Evolutionary conservation across 306 rosid species (phyloP).

Genomic region (Pterocarpus macrocarpus): DNA sequence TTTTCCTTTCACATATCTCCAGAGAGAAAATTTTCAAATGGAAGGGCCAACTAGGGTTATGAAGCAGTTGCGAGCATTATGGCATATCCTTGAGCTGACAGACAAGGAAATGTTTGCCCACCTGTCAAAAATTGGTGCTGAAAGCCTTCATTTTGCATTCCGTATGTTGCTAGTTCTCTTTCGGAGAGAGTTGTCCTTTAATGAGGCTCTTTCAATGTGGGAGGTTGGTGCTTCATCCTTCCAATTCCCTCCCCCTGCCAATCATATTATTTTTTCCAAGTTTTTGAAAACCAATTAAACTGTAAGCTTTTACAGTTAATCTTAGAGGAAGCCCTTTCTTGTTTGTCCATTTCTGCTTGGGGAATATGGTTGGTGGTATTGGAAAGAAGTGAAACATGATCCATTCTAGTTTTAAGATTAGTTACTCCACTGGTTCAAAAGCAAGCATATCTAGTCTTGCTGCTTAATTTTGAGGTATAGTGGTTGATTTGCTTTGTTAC

Average conservation of each 20-base stretch:
- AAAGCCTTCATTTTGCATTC: constrained; percentile 96
- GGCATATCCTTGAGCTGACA: constrained; percentile 84
- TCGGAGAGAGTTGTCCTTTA: constrained; percentile 88
- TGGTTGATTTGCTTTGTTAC: constrained; percentile 12
- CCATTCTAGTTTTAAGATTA: constrained; percentile 24
- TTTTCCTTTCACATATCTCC: constrained; percentile 44
- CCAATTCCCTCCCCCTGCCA: background rate
- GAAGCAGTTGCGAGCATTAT: constrained; percentile 84
- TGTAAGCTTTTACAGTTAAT: constrained; percentile 18
- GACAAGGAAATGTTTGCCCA: constrained; percentile 84
- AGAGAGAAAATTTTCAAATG: constrained; percentile 95
- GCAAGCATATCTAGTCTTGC: constrained; percentile 20
- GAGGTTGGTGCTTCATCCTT: constrained; percentile 72
- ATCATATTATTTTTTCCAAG: background rate
- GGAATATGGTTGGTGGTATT: constrained; percentile 21
- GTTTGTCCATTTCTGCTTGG: background rate
- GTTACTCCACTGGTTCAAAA: constrained; percentile 15
- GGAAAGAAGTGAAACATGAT: constrained; percentile 20
- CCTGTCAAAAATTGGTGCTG: constrained; percentile 89
- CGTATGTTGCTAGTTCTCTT: constrained; percentile 96
- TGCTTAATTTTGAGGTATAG: constrained; percentile 37
- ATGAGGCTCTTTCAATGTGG: constrained; percentile 96
- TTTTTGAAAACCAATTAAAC: constrained; percentile 20
- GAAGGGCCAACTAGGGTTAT: constrained; percentile 97
- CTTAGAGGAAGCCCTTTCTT: constrained; percentile 22